A percentile compares a stretch with the other conserved stretches of the same genome.
phyloP scores from a whole-genome alignment of 352 stramenopile species.

The Phytopythium montanum region DNA sequence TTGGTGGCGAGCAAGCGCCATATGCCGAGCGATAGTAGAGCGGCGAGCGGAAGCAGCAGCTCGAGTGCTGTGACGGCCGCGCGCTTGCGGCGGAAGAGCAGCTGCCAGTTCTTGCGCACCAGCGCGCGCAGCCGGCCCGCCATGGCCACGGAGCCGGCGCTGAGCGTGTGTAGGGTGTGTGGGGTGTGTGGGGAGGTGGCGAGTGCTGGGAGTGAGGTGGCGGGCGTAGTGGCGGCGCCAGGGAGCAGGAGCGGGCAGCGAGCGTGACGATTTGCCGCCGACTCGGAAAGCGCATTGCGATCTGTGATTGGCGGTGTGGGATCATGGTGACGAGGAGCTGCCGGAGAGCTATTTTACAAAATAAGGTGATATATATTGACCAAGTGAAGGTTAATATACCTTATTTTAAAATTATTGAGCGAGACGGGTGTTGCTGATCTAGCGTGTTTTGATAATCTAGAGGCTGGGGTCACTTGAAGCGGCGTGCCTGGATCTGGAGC shows the following conservation, averaged over 20 bases:
- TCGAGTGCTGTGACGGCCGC: slow-evolving; percentile 16
- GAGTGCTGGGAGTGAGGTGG: no score
- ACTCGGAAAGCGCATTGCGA: not conserved
- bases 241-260: not conserved
- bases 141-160: no score
- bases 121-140: not conserved
- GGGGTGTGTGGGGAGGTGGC: no score
- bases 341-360: not conserved
- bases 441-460: not conserved
- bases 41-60: slow-evolving; percentile 15
- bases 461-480: not conserved
- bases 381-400: not conserved
- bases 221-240: no score
- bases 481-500: slow-evolving; percentile 1
- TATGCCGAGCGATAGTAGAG: slow-evolving; percentile 14
- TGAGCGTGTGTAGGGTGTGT: no score
- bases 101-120: slow-evolving; percentile 13
- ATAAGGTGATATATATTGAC: not conserved
- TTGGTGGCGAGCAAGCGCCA: slow-evolving; percentile 9
- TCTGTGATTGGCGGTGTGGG: not conserved
- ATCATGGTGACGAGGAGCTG: not conserved
- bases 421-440: not conserved
- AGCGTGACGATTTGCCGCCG: not conserved
- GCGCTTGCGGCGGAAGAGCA: slow-evolving; percentile 18
- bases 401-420: not conserved